Evolutionary conservation across 2,329 filamentous ascomycete genomes (phyloP).

Genomic region (Hypoxylon sp.): DNA sequence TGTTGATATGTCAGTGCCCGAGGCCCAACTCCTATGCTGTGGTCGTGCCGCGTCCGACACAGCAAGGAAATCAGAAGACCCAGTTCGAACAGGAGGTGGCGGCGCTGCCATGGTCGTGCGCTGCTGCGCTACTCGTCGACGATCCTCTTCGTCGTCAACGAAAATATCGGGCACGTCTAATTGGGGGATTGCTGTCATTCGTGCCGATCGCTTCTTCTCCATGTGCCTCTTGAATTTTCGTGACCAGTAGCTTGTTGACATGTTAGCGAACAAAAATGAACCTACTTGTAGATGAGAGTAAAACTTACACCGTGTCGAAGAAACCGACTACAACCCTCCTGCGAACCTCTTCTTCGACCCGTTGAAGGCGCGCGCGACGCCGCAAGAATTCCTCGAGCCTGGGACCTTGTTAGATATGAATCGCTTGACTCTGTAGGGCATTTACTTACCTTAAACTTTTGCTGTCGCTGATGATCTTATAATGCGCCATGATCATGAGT

Average conservation of each 20-base stretch:
- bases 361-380: conserved; percentile 86
- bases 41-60: conserved; percentile 49
- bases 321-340: conserved; percentile 91
- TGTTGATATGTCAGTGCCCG: conserved; percentile 54
- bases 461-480: conserved; percentile 98
- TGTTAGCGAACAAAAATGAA: conserved; percentile 34
- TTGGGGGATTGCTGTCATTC: conserved; percentile 80
- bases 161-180: conserved; percentile 89
- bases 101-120: conserved; percentile 45
- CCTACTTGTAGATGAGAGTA: not conserved
- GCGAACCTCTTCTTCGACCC: conserved; percentile 93
- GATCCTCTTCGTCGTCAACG: conserved; percentile 78
- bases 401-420: conserved; percentile 41
- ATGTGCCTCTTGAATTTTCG: conserved; percentile 80
- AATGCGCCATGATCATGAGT: conserved; percentile 94
- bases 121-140: conserved; percentile 42
- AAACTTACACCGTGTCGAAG: conserved; percentile 83
- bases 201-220: conserved; percentile 75
- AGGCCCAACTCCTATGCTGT: conserved; percentile 55
- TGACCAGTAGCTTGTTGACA: conserved; percentile 72
- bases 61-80: conserved; percentile 50
- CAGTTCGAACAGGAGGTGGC: conserved; percentile 31
- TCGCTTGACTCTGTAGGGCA: conserved; percentile 3
- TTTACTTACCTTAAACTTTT: conserved; percentile 82
- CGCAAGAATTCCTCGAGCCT: conserved; percentile 94